Evolutionary conservation across 2,329 filamentous ascomycete species (phyloP).

Genomic region (Aspergillus niger): DNA sequence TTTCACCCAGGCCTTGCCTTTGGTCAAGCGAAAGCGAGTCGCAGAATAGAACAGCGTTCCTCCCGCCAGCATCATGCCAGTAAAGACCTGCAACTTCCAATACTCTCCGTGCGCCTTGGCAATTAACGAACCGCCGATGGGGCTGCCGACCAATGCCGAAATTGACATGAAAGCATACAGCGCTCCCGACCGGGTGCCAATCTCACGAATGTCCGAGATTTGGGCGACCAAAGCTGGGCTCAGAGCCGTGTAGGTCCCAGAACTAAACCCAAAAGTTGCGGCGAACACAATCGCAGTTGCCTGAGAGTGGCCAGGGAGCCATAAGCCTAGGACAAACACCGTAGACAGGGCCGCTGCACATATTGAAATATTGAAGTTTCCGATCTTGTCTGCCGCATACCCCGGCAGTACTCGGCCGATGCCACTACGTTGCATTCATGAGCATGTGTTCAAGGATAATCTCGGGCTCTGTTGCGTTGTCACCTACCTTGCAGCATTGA

Average conservation of each 20-base stretch:
- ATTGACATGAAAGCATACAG: conserved; percentile 54
- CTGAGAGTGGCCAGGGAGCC: background rate
- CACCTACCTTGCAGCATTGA: conserved; percentile 1
- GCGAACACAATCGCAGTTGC: background rate
- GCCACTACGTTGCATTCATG: background rate
- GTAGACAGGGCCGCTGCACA: background rate
- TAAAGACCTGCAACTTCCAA: background rate
- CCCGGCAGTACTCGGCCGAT: conserved; percentile 5
- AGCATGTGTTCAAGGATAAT: no score
- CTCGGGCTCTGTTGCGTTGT: no score
- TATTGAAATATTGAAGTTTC: conserved; percentile 2
- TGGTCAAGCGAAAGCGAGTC: no score
- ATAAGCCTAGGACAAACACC: background rate
- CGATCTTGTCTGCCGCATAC: background rate
- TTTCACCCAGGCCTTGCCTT: no score
- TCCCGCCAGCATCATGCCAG: background rate
- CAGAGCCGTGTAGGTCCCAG: background rate
- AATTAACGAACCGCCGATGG: conserved; percentile 60
- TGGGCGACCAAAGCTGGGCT: conserved; percentile 20
- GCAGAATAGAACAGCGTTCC: no score
- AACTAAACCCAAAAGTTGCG: background rate
- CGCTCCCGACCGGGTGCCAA: conserved; percentile 23
- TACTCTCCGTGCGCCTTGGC: background rate
- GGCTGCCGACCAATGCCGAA: conserved; percentile 64
- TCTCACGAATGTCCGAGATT: conserved; percentile 17